These are phyloP conservation scores for Macrotyloma uniflorum DNA, from an alignment of 306 rosid species.

Conservation along the genomic window DNA sequence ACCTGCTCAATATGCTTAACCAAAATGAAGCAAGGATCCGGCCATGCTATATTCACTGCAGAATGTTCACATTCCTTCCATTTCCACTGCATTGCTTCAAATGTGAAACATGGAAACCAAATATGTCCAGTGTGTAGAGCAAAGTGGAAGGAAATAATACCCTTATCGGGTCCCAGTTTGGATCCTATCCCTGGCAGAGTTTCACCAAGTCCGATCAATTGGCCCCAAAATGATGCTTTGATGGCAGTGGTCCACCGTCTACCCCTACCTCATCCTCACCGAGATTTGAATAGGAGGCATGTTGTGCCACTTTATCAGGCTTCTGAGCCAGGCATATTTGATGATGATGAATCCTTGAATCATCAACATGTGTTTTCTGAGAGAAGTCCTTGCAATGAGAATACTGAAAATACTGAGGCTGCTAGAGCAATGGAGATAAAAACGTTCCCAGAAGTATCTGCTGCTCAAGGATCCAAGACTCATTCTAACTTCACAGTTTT, in stretches of 20 bases:
- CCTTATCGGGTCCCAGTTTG: slow-evolving; percentile 66
- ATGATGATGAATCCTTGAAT: slow-evolving; percentile 85
- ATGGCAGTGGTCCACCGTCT: slow-evolving; percentile 81
- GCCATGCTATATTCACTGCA: slow-evolving; percentile 93
- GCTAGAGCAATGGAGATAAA: slow-evolving; percentile 66
- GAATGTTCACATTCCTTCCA: slow-evolving; percentile 98
- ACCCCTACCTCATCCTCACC: slow-evolving; percentile 77
- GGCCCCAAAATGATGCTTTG: slow-evolving; percentile 83
- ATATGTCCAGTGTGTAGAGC: slow-evolving; percentile 97
- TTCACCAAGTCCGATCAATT: slow-evolving; percentile 64
- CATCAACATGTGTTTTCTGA: slow-evolving; percentile 51
- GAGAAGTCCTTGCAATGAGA: slow-evolving; percentile 44
- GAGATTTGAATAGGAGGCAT: slow-evolving; percentile 71
- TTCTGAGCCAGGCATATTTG: slow-evolving; percentile 79
- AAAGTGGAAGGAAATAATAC: slow-evolving; percentile 95
- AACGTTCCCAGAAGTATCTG: slow-evolving; percentile 77
- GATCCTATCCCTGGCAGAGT: slow-evolving; percentile 60
- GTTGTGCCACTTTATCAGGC: slow-evolving; percentile 77
- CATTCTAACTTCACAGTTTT: slow-evolving; percentile 67
- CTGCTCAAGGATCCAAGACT: slow-evolving; percentile 56
- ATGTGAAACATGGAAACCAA: slow-evolving; percentile 90
- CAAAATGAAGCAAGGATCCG: slow-evolving; percentile 93
- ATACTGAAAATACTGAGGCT: slow-evolving; percentile 43
- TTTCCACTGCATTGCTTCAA: slow-evolving; percentile 91
- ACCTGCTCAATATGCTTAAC: slow-evolving; percentile 89